A percentile compares a stretch with the other conserved stretches of the same genome.
phyloP scores from a whole-genome alignment of 495 filamentous ascomycete species.

The Penicillium dipodomyicola region DNA sequence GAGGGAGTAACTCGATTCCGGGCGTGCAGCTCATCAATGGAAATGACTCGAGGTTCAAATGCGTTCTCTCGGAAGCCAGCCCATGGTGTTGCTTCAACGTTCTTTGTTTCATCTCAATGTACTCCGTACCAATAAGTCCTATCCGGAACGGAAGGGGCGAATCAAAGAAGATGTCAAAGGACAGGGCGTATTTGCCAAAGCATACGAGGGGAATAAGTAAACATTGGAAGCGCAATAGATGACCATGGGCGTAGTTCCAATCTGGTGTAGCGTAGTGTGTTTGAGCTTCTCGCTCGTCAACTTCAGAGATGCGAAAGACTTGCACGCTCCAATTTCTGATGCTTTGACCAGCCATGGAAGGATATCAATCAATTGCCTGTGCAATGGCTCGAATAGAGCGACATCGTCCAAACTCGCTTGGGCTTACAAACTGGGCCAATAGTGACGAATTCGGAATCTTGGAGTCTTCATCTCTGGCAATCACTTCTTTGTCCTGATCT shows the following conservation, averaged over 20 bases:
- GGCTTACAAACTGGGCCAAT: neutral
- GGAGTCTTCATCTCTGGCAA: neutral
- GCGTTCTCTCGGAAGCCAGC: neutral
- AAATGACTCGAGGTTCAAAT: neutral
- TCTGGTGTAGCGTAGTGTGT: neutral
- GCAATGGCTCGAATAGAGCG: neutral
- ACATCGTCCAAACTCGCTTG: neutral
- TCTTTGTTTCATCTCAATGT: neutral
- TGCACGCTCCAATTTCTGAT: neutral
- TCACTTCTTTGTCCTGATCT: neutral
- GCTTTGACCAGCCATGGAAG: neutral
- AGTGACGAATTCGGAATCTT: neutral
- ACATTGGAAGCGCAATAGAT: neutral
- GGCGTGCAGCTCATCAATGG: neutral
- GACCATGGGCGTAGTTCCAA: neutral
- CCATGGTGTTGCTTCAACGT: neutral
- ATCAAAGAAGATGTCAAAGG: neutral
- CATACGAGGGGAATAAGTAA: neutral
- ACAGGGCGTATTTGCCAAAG: neutral
- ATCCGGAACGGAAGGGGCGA: neutral
- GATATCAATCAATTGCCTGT: neutral
- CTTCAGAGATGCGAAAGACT: neutral
- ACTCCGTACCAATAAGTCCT: neutral
- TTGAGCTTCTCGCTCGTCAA: neutral
- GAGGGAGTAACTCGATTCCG: neutral